Base-by-base conservation (phyloP, 345 rosid species). In the Salix suchowensis region DNA sequence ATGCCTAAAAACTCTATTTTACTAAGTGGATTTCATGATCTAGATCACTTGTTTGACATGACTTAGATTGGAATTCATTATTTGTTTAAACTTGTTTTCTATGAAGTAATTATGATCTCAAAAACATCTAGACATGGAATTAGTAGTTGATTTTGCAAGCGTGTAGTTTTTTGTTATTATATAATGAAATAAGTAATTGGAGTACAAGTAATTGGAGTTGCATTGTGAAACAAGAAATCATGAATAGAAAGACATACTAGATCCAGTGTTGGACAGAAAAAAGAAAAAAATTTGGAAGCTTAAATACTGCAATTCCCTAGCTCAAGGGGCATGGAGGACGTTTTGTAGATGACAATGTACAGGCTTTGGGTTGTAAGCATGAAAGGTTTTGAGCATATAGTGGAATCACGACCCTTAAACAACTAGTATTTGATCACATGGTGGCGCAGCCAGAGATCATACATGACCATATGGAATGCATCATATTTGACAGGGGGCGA, bases 381-480 rank as follows among this genome's bases (percentile, higher is more conserved):
- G 54, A 48, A 48, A 48, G 54, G 54, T 48, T 48, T 4, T 48
- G 52, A 48, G 52, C 52, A 48, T 48, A 48, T 0, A 48, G 6
- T 48, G 32, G 32, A 30, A 30, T 30, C 32, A 30, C 32, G 30
- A 2, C 30, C 30, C 3, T 30, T 30, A 30, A 30, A 30, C 32
- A 30, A 2, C 32, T 30, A 30, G 85, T 96, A 96, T 82, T 88
- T 92, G 83, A 96, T 87, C 69, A 92, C 97, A 77, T 90, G 96
- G 79, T 77, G 98, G 62, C 98, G 97, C 81, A 93, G 82, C 99
- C 99, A 96, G 64, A 96, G 88, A 64, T 96, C 98, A 66, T 91
- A 96, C 91, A 96, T 92, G 79, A 94, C 91, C 98, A 92, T 93
- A 81, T 96, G 97, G 86, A 96, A 96, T 55, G 97, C 95, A 66